A percentile compares a stretch with the other conserved stretches of the same genome.
These are phyloP conservation scores for Cladobotryum mycophilum DNA, from an alignment of 2,329 filamentous ascomycete species.

Conservation along the genomic window DNA sequence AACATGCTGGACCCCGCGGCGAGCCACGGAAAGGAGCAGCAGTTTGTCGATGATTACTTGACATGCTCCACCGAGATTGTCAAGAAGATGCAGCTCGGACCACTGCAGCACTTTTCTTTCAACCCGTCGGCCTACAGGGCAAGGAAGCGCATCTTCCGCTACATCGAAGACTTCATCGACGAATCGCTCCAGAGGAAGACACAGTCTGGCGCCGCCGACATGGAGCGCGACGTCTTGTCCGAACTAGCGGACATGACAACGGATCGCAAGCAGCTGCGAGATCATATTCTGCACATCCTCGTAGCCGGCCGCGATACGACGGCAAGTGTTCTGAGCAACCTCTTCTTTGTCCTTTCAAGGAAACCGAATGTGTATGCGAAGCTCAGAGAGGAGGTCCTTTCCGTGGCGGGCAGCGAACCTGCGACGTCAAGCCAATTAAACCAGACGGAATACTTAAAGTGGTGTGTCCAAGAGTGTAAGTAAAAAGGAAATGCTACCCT, in stretches of 20 bases:
- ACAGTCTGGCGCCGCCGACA: constrained; percentile 14
- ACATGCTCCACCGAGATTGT: constrained; percentile 27
- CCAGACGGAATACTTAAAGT: constrained; percentile 48
- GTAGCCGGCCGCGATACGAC: constrained; percentile 43
- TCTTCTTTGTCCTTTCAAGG: constrained; percentile 37
- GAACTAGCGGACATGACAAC: constrained; percentile 41
- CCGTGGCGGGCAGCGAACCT: constrained; percentile 22
- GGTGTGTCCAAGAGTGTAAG: constrained; percentile 52
- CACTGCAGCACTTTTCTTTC: constrained; percentile 24
- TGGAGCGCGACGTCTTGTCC: constrained; percentile 41
- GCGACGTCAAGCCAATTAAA: constrained; percentile 45
- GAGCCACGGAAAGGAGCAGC: constrained; percentile 24
- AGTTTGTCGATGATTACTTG: constrained; percentile 31
- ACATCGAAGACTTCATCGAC: constrained; percentile 40
- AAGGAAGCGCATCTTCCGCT: constrained; percentile 28
- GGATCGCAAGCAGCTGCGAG: constrained; percentile 33
- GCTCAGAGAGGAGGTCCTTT: constrained; percentile 37
- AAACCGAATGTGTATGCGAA: constrained; percentile 37
- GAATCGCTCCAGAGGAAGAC: constrained; percentile 21
- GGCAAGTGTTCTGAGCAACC: constrained; percentile 36
- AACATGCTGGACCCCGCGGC: constrained; percentile 17
- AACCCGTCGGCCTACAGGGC: constrained; percentile 21
- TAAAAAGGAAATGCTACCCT: neutral
- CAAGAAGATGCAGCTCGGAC: constrained; percentile 26
- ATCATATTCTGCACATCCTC: constrained; percentile 38